Evolutionary conservation across 495 filamentous ascomycete species (phyloP).

Genomic region (Pyrenula aspistea): DNA sequence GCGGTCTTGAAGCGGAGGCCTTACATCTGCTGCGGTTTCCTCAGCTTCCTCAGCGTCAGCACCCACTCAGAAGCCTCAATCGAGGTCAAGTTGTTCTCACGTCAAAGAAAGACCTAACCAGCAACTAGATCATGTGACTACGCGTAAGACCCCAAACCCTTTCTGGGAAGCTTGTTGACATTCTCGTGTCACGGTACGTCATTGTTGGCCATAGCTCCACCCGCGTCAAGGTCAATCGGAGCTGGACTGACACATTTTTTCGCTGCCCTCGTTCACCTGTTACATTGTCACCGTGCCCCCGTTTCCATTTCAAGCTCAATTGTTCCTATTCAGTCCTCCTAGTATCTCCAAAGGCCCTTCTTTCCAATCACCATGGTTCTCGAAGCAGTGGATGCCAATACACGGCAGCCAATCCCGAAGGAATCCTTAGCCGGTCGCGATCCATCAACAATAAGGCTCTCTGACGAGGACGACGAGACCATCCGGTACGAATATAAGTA

Average conservation of each 20-base stretch:
- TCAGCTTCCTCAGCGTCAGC: too few relatives aligned
- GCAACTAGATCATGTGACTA: not conserved
- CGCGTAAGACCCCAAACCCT: not conserved
- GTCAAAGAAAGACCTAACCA: too few relatives aligned
- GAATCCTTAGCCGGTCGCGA: not conserved
- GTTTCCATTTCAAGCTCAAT: not conserved
- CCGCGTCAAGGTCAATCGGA: too few relatives aligned
- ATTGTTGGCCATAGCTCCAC: not conserved
- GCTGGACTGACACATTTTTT: too few relatives aligned
- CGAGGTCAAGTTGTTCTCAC: too few relatives aligned
- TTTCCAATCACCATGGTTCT: not conserved
- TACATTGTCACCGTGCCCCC: not conserved
- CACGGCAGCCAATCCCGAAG: not conserved
- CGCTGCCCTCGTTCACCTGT: too few relatives aligned
- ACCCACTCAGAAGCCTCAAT: too few relatives aligned
- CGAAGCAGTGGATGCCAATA: not conserved
- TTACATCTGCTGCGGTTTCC: too few relatives aligned
- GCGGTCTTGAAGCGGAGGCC: too few relatives aligned
- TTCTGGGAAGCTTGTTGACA: not conserved
- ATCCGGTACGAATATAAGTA: not conserved
- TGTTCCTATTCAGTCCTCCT: too few relatives aligned
- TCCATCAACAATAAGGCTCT: not conserved
- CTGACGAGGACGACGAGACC: not conserved
- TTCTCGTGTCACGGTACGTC: not conserved
- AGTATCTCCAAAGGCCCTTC: not conserved